phyloP scores from a whole-genome alignment of 768 basidiomycete genomes.

The Suillus decipiens region DNA sequence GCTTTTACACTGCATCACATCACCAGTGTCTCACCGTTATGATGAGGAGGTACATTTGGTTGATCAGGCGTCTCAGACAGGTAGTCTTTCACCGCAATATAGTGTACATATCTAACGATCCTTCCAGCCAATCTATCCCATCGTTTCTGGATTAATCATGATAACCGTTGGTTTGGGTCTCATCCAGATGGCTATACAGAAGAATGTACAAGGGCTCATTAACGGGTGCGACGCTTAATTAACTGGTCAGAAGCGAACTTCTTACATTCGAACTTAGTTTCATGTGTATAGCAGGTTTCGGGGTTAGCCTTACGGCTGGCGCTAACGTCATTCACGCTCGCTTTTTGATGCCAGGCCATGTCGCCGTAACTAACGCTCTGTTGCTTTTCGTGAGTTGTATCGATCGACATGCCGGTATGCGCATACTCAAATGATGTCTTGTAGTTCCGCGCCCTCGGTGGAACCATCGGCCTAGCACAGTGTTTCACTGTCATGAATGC shows the following conservation, averaged over 20 bases:
- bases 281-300: constrained; percentile 46
- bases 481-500: constrained; percentile 49
- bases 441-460: constrained; percentile 52
- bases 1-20: constrained; percentile 11
- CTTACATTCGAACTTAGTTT: constrained; percentile 29
- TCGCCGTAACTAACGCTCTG: constrained; percentile 46
- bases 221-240: constrained; percentile 32
- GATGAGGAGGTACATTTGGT: constrained; percentile 36
- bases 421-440: not conserved
- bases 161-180: constrained; percentile 45
- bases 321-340: constrained; percentile 46
- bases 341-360: constrained; percentile 42
- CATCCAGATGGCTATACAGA: constrained; percentile 42
- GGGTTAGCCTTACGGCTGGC: constrained; percentile 42
- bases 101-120: not conserved
- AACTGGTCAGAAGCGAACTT: not conserved
- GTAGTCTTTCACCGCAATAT: constrained; percentile 17
- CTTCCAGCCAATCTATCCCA: constrained; percentile 42
- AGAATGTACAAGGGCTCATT: constrained; percentile 34
- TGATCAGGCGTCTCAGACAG: constrained; percentile 40
- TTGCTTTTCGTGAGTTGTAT: constrained; percentile 43
- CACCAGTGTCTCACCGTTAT: not conserved
- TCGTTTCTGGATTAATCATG: constrained; percentile 40
- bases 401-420: not conserved
- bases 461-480: constrained; percentile 55